Conservation (phyloP, 371 early-diverging fungal genomes). For the Aphelidium insulamus region DNA sequence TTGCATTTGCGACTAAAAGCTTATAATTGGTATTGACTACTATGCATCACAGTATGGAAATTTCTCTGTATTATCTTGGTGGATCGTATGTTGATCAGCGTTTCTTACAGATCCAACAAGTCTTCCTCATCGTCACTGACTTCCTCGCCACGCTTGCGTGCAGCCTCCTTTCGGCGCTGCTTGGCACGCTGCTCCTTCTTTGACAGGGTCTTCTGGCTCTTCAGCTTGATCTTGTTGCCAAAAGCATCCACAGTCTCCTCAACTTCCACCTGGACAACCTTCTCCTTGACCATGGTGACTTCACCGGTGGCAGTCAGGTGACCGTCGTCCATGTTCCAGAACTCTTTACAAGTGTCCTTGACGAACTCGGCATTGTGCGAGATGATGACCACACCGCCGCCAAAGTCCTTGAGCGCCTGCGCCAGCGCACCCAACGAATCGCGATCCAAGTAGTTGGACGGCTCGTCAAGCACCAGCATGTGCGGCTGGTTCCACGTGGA, state of each 20-base stretch:
- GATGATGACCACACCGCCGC: conserved; percentile 68
- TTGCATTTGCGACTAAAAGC: too few species aligned
- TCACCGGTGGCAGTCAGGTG: too few species aligned
- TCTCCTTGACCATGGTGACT: neutral
- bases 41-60: too few species aligned
- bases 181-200: neutral
- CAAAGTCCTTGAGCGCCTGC: conserved; percentile 50
- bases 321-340: conserved; percentile 47
- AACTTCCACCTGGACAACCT: too few species aligned
- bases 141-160: too few species aligned
- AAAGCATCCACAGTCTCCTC: too few species aligned
- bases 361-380: conserved; percentile 66
- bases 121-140: too few species aligned
- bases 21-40: too few species aligned
- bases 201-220: neutral
- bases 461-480: conserved; percentile 57
- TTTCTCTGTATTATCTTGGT: too few species aligned
- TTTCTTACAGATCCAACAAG: too few species aligned
- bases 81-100: too few species aligned
- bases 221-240: conserved; percentile 2
- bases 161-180: too few species aligned
- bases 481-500: conserved; percentile 67
- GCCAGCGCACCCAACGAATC: conserved; percentile 64
- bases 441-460: conserved; percentile 75
- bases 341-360: conserved; percentile 49